These are phyloP conservation scores for Pythium graminicola DNA, from an alignment of 352 stramenopile species.

Conservation along the genomic window DNA sequence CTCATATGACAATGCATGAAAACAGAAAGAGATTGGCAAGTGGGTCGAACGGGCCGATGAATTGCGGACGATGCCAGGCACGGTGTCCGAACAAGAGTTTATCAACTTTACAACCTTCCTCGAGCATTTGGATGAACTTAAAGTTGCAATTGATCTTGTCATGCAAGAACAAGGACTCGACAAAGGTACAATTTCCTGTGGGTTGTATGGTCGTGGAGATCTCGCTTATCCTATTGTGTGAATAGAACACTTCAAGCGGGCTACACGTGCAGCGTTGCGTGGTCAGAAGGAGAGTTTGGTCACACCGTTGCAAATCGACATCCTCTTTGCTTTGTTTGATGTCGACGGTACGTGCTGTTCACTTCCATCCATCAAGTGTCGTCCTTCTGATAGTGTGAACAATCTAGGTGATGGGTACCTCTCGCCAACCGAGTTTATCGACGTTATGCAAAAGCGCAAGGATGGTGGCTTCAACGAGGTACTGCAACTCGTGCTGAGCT, in stretches of 20 bases:
- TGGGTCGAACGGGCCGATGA: conserved; percentile 81
- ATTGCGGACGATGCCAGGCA: conserved; percentile 42
- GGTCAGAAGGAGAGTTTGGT: conserved; percentile 55
- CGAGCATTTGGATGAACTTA: conserved; percentile 77
- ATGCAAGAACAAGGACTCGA: conserved; percentile 78
- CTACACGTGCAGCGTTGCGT: conserved; percentile 54
- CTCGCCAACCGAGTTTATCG: conserved; percentile 76
- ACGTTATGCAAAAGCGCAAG: conserved; percentile 84
- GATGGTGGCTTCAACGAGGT: conserved; percentile 80
- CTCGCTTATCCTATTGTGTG: not conserved
- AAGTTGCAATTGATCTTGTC: conserved; percentile 78
- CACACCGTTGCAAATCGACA: conserved; percentile 77
- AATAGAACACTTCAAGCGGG: conserved; percentile 74
- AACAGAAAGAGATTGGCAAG: conserved; percentile 58
- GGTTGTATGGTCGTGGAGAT: not conserved
- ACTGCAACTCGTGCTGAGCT: too few species aligned
- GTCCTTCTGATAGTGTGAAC: not conserved
- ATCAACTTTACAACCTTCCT: conserved; percentile 80
- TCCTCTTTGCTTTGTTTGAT: conserved; percentile 82
- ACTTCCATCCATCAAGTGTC: too few species aligned
- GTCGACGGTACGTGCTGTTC: conserved; percentile 47
- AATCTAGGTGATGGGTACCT: conserved; percentile 59
- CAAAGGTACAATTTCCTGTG: conserved; percentile 45
- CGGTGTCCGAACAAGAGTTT: conserved; percentile 75
- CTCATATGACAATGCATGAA: not conserved